Percentiles rank a stretch among this genome's conserved stretches.
Conservation (phyloP, 2,329 filamentous ascomycete species). For the Colletotrichum sp. region DNA sequence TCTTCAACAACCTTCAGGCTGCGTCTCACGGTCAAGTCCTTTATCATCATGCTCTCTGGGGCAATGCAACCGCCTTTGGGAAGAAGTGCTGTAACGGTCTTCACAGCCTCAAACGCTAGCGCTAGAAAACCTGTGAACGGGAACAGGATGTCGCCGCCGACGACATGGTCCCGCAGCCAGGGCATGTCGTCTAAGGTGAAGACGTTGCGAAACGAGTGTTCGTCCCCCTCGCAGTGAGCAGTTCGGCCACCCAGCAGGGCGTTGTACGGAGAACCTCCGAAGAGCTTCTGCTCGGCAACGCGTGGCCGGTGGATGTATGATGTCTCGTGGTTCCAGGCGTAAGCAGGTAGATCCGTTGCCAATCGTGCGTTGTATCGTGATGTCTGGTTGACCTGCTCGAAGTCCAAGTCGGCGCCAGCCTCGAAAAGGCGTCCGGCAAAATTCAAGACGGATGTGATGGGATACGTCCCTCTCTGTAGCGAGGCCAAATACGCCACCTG, state of each 20-base stretch:
- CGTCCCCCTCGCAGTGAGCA: constrained; percentile 46
- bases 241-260: constrained; percentile 51
- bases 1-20: constrained; percentile 32
- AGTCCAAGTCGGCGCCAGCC: background rate
- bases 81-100: background rate
- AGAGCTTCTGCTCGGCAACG: constrained; percentile 42
- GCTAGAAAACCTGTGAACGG: constrained; percentile 57
- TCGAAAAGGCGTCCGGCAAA: constrained; percentile 24
- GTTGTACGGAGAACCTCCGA: constrained; percentile 41
- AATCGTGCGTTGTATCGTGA: background rate
- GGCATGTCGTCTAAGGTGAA: constrained; percentile 53
- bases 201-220: constrained; percentile 54
- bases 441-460: constrained; percentile 51
- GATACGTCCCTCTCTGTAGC: constrained; percentile 47
- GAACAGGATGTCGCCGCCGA: constrained; percentile 60
- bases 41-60: constrained; percentile 3
- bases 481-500: constrained; percentile 22
- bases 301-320: constrained; percentile 53
- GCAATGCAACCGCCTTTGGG: background rate
- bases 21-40: constrained; percentile 23
- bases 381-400: background rate
- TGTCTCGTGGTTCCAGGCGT: constrained; percentile 50
- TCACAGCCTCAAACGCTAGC: constrained; percentile 51
- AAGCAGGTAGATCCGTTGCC: constrained; percentile 46
- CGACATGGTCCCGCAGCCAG: constrained; percentile 62